phyloP scores from a whole-genome alignment of 129 eudicot genomes.

The Silybum marianum region DNA sequence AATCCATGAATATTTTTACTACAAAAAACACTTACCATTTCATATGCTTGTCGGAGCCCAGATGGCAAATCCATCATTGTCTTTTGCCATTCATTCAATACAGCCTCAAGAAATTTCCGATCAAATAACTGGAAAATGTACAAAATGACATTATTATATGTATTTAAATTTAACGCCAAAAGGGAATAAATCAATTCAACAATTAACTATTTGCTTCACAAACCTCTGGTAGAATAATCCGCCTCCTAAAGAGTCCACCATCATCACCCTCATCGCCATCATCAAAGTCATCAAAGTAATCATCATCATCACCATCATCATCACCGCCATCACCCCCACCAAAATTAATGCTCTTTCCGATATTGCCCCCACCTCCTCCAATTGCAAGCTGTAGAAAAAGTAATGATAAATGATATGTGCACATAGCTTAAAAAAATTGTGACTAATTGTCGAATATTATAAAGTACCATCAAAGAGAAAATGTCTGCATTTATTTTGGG shows the following conservation, averaged over 20 bases:
- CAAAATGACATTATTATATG: conserved; percentile 19
- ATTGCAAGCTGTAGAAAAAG: conserved; percentile 54
- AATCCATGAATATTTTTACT: not conserved
- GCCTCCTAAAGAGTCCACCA: conserved; percentile 87
- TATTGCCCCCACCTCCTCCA: conserved; percentile 97
- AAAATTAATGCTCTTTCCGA: conserved; percentile 67
- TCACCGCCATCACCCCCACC: conserved; percentile 99
- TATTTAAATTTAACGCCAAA: not conserved
- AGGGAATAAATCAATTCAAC: not conserved
- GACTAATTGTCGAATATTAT: not conserved
- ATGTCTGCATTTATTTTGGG: not conserved
- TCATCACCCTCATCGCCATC: conserved; percentile 98
- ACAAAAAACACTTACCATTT: conserved; percentile 60
- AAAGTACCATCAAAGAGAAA: conserved; percentile 3
- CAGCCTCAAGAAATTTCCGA: conserved; percentile 85
- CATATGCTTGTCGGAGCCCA: conserved; percentile 94
- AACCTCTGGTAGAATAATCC: conserved; percentile 81
- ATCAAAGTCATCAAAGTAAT: conserved; percentile 94
- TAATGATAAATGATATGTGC: not conserved
- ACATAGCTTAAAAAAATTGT: not conserved
- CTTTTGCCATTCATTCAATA: conserved; percentile 94
- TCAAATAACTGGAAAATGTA: conserved; percentile 69
- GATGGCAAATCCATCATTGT: conserved; percentile 97
- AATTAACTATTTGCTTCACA: not conserved
- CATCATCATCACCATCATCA: conserved; percentile 95